Conservation (phyloP, 805 yeast genomes). For the Zygosaccharomyces bailii region DNA sequence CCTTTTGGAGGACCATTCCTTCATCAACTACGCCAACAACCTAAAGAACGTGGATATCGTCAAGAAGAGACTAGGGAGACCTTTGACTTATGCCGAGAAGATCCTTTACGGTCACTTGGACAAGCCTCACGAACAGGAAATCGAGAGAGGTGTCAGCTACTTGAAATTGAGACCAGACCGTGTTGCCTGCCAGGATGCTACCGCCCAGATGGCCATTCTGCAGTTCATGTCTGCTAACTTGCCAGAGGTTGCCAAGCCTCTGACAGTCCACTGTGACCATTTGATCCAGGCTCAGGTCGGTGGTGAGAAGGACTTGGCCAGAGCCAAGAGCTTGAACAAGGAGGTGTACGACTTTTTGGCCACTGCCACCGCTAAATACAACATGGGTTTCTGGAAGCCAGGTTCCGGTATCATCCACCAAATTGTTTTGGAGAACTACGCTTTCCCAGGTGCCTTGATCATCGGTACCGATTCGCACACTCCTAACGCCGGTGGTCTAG, state of each 20-base stretch:
- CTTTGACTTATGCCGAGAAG: slow-evolving; percentile 94
- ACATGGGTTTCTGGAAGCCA: slow-evolving; percentile 98
- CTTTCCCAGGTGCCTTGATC: slow-evolving; percentile 95
- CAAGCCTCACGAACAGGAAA: slow-evolving; percentile 83
- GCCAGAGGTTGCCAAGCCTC: slow-evolving; percentile 88
- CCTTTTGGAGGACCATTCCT: slow-evolving; percentile 76
- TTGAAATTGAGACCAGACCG: slow-evolving; percentile 95
- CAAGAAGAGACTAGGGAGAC: slow-evolving; percentile 75
- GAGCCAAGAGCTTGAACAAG: slow-evolving; percentile 84
- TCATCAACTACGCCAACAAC: slow-evolving; percentile 88
- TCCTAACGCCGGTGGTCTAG: slow-evolving; percentile 98
- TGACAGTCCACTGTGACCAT: slow-evolving; percentile 97
- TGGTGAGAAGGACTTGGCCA: slow-evolving; percentile 76
- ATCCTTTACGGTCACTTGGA: slow-evolving; percentile 92
- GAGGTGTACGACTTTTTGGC: slow-evolving; percentile 92
- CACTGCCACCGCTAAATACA: slow-evolving; percentile 88
- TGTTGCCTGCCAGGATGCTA: slow-evolving; percentile 98
- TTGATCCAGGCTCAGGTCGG: slow-evolving; percentile 95
- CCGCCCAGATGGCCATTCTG: slow-evolving; percentile 96
- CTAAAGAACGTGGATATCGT: slow-evolving; percentile 85
- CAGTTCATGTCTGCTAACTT: slow-evolving; percentile 96
- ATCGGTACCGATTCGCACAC: slow-evolving; percentile 98
- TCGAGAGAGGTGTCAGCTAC: slow-evolving; percentile 84
- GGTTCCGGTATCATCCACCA: slow-evolving; percentile 98
- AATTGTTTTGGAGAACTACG: slow-evolving; percentile 92